A percentile compares a stretch with the other conserved stretches of the same genome.
Conservation (phyloP, 176 grass and related monocot species). For the Olyra latifolia region DNA sequence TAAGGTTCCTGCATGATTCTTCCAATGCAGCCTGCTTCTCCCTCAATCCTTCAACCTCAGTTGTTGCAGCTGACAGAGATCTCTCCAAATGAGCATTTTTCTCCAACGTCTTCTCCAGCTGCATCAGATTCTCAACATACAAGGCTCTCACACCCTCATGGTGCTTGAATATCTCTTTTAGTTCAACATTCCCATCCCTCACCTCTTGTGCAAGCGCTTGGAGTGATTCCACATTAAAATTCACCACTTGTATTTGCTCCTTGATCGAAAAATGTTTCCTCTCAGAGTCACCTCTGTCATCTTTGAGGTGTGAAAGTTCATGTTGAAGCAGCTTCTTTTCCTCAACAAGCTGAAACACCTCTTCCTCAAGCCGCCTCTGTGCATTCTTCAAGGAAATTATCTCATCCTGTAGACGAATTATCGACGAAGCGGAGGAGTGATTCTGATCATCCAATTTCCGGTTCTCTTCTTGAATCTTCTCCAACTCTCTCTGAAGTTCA, state of each 20-base stretch:
- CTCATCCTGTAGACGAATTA: slow-evolving; percentile 86
- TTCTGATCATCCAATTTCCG: slow-evolving; percentile 66
- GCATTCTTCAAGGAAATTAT: slow-evolving; percentile 78
- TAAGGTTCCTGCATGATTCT: slow-evolving; percentile 62
- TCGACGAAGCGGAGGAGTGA: slow-evolving; percentile 54
- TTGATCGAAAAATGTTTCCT: slow-evolving; percentile 61
- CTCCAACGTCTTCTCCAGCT: slow-evolving; percentile 69
- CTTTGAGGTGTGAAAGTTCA: slow-evolving; percentile 69
- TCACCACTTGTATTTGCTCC: slow-evolving; percentile 76
- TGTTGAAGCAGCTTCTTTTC: slow-evolving; percentile 72
- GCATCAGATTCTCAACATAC: slow-evolving; percentile 74
- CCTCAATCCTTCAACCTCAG: slow-evolving; percentile 57
- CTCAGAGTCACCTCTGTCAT: slow-evolving; percentile 62
- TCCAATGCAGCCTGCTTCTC: slow-evolving; percentile 57
- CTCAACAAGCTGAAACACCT: slow-evolving; percentile 55
- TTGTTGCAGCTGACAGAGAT: slow-evolving; percentile 61
- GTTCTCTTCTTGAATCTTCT: slow-evolving; percentile 69
- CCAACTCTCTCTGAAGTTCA: slow-evolving; percentile 54
- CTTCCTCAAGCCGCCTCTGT: slow-evolving; percentile 61
- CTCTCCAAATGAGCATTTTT: slow-evolving; percentile 68
- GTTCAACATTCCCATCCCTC: slow-evolving; percentile 73
- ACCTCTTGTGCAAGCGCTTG: slow-evolving; percentile 72
- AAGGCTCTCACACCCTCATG: slow-evolving; percentile 58
- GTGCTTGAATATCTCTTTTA: slow-evolving; percentile 79
- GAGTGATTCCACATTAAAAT: slow-evolving; percentile 75